Conservation (phyloP, 208 protist species). For the Crithidia fasciculata region DNA sequence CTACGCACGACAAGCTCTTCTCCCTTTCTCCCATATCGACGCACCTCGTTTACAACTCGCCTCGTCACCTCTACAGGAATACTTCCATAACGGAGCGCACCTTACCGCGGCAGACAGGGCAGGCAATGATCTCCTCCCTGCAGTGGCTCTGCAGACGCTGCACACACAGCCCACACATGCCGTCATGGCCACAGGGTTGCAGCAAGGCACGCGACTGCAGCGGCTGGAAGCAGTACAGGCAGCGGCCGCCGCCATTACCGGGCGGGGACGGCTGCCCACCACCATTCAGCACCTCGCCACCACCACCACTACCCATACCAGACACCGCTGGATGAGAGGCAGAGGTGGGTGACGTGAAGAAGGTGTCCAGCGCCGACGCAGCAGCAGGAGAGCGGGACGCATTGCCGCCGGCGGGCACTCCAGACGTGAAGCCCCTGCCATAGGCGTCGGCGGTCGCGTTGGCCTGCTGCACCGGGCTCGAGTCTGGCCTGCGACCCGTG, state of each 20-base stretch:
- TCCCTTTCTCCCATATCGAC: too few relatives aligned
- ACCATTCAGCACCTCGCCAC: neutral
- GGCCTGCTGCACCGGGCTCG: neutral
- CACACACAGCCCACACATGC: constrained; percentile 55
- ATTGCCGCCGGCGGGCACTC: neutral
- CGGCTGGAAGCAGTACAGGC: constrained; percentile 53
- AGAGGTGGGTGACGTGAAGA: constrained; percentile 19
- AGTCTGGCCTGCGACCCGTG: neutral
- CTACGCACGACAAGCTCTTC: too few relatives aligned
- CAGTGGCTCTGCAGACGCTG: constrained; percentile 47
- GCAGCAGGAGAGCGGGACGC: neutral
- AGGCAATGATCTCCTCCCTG: constrained; percentile 49
- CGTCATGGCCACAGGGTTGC: constrained; percentile 72
- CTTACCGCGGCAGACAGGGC: constrained; percentile 47
- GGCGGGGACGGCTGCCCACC: neutral
- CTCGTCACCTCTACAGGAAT: constrained; percentile 32
- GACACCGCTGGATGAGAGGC: neutral
- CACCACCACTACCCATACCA: neutral
- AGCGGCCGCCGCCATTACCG: constrained; percentile 25
- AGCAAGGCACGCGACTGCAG: constrained; percentile 41
- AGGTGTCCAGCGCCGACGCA: constrained; percentile 30
- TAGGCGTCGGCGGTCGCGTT: neutral
- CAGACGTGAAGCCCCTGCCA: neutral
- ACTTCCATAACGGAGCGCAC: constrained; percentile 46
- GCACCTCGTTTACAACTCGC: too few relatives aligned